Conservation (phyloP, 202 grass and related monocot genomes). For the Eragrostis tef region DNA sequence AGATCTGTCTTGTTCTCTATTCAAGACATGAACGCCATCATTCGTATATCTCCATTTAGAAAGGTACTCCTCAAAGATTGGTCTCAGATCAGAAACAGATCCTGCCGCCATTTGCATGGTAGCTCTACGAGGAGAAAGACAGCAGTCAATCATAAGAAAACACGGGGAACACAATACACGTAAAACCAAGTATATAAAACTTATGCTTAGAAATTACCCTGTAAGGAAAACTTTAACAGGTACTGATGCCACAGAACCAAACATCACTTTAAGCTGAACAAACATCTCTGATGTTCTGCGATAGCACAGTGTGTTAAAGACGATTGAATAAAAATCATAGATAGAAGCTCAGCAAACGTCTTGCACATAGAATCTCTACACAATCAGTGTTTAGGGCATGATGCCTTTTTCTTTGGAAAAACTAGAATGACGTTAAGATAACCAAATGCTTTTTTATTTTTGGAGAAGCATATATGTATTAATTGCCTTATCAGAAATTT, state of each 20-base stretch:
- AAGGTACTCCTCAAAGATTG: conserved; percentile 84
- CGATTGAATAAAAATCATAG: conserved; percentile 23
- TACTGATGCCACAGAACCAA: conserved; percentile 72
- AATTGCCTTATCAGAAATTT: conserved; percentile 4
- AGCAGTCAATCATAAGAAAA: conserved; percentile 23
- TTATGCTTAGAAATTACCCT: conserved; percentile 56
- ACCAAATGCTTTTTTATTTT: background rate
- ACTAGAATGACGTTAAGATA: background rate
- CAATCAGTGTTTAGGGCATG: background rate
- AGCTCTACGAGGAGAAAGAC: conserved; percentile 58
- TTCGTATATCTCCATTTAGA: conserved; percentile 73
- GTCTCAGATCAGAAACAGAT: conserved; percentile 59
- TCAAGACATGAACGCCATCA: conserved; percentile 63
- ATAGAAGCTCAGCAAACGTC: conserved; percentile 20
- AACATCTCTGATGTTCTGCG: conserved; percentile 74
- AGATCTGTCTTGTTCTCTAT: conserved; percentile 27
- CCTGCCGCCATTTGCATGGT: conserved; percentile 78
- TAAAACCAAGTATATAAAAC: conserved; percentile 7
- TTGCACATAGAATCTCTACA: background rate
- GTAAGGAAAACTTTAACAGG: conserved; percentile 76
- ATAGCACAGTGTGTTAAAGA: conserved; percentile 40
- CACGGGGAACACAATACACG: background rate
- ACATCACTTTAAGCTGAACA: conserved; percentile 72
- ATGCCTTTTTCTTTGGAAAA: conserved; percentile 7
- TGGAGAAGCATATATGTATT: background rate